phyloP scores from a whole-genome alignment of 192 early-diverging fungal species.

The Umbelopsis ramanniana region DNA sequence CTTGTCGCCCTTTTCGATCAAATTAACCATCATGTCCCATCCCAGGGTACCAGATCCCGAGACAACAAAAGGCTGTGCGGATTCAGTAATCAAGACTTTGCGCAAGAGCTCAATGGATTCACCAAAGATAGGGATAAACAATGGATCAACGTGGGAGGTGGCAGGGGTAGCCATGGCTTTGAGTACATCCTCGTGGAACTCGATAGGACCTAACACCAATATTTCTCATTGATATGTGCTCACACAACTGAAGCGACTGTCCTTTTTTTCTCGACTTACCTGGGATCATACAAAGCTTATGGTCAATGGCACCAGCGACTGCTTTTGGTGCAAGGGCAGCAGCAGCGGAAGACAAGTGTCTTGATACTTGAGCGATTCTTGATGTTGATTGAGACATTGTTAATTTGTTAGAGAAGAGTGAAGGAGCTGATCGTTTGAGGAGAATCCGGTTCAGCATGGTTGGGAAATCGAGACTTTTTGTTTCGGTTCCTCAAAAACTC shows the following conservation, averaged over 20 bases:
- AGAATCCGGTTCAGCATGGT: background rate
- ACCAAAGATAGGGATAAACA: constrained; percentile 74
- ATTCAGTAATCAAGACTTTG: constrained; percentile 64
- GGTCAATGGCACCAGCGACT: constrained; percentile 21
- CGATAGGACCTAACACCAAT: constrained; percentile 61
- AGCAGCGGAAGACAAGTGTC: constrained; percentile 14
- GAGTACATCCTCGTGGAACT: constrained; percentile 72
- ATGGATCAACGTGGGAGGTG: constrained; percentile 76
- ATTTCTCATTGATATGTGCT: background rate
- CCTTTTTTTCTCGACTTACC: background rate
- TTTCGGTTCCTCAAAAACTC: constrained; percentile 21
- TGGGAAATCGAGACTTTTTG: constrained; percentile 3
- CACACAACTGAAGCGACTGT: background rate
- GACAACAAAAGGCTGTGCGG: constrained; percentile 77
- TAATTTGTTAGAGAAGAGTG: background rate
- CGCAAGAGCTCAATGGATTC: constrained; percentile 66
- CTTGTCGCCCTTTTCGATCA: constrained; percentile 72
- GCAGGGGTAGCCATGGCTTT: constrained; percentile 71
- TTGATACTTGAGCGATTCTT: constrained; percentile 17
- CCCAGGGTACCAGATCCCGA: constrained; percentile 80
- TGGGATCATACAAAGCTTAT: constrained; percentile 82
- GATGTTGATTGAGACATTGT: constrained; percentile 18
- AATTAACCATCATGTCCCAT: constrained; percentile 82
- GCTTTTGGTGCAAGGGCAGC: background rate
- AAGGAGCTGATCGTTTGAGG: background rate